These are phyloP conservation scores for Chlorella vulgaris DNA, from an alignment of 139 green algal species.

Conservation along the genomic window DNA sequence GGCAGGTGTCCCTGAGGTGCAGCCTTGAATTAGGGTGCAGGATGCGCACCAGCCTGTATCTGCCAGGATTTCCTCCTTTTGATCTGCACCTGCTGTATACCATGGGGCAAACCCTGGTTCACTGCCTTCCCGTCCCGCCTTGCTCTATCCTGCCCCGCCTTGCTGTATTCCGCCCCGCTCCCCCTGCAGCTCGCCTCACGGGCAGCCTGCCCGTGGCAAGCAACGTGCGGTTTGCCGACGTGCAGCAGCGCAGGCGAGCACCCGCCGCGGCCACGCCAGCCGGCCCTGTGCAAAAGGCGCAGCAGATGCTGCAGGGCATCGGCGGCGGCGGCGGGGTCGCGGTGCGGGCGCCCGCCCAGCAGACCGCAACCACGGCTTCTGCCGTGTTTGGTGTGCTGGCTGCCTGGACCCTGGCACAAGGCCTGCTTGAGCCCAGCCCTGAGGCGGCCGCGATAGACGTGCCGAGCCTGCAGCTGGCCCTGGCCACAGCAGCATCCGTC, in stretches of 20 bases:
- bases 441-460: conserved; percentile 61
- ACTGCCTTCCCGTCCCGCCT: too few species aligned
- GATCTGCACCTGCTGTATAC: not conserved
- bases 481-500: conserved; percentile 68
- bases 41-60: too few species aligned
- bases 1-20: too few species aligned
- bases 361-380: not conserved
- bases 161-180: not conserved
- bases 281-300: not conserved
- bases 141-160: not conserved
- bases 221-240: conserved; percentile 60
- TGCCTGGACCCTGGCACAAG: conserved; percentile 50
- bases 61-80: too few species aligned
- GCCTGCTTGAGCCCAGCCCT: conserved; percentile 56
- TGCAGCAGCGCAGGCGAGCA: conserved; percentile 17
- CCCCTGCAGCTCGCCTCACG: conserved; percentile 49
- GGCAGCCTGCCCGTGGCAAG: conserved; percentile 49
- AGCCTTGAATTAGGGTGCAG: too few species aligned
- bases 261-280: not conserved
- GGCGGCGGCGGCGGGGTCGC: conserved; percentile 18
- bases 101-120: not conserved
- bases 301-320: conserved; percentile 39
- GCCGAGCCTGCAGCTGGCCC: conserved; percentile 77
- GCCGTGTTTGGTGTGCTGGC: conserved; percentile 41
- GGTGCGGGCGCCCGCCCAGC: not conserved